Base-by-base conservation (phyloP, 2,329 filamentous ascomycete genomes). In the Ceratocystis ficicola region DNA sequence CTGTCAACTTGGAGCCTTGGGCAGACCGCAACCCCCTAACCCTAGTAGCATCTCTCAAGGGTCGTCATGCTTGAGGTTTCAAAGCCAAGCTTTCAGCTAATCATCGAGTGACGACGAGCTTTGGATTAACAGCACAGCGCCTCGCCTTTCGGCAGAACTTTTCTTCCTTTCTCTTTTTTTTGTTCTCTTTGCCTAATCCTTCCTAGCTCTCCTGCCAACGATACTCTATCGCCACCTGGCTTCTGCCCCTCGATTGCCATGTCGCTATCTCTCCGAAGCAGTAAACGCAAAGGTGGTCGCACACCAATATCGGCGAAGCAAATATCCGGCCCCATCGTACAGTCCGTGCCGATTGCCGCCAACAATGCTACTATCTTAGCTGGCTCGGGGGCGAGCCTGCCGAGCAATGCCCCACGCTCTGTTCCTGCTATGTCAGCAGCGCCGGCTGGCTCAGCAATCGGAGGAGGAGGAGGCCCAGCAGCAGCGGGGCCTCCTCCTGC, bases 231-330 rank as follows among this genome's bases (percentile, higher is more conserved):
- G 28, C 36, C 41, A 36, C 41, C 15, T 55, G 36, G 22, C 22
- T 55, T 20, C 36, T 15, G 5, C 32, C 28, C 65, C 28, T n/a
- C 20, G 44, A 32, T 10, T 57, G 12, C 66, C 70, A 86, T 86
- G 83, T 84, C 83, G 15, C 83, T 86, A 70, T 87, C 85, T 67
- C 79, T 87, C 66, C 79, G 85, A 48, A 85, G 79, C 73, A 82
- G 82, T 32, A 73, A 77, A 66, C 86, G 85, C 74, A 78, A 84
- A 71, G 86, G 85, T 72, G 77, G 75, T 59, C 81, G 83, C n/a
- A 83, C 83, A 20, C 76, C 77, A 66, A 86, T 86, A 72, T 86
- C 83, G 72, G 81, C 83, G 32, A 78, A 79, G 69, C 83, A 86
- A 73, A 86, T 87, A 70, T 86, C 84, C 3, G 79, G 76, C 41